Evolutionary conservation across 2,329 filamentous ascomycete species (phyloP).

Genomic region (Colletotrichum sp.): DNA sequence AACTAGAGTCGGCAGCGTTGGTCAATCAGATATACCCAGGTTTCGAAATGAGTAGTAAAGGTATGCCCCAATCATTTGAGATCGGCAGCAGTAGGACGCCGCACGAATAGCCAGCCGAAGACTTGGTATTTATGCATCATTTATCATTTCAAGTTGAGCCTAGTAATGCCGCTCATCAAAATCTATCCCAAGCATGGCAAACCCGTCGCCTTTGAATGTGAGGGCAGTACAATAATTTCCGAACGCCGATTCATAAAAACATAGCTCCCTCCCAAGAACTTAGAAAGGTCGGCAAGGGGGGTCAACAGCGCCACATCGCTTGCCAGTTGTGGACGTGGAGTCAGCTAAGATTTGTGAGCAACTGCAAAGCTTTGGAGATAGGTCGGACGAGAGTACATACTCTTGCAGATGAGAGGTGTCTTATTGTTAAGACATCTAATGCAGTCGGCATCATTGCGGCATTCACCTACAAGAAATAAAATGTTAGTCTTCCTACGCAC

Average conservation of each 20-base stretch:
- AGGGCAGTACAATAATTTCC: not conserved
- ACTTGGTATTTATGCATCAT: not conserved
- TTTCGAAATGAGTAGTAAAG: not conserved
- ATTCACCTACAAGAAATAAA: not conserved
- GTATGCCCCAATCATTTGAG: not conserved
- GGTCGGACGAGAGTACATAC: not conserved
- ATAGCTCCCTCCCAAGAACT: not conserved
- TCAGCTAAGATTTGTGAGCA: not conserved
- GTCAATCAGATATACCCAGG: not conserved
- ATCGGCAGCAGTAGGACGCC: not conserved
- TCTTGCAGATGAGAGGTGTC: constrained; percentile 1
- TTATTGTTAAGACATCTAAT: not conserved
- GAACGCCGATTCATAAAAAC: not conserved
- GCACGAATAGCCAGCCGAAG: not conserved
- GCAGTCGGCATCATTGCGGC: not conserved
- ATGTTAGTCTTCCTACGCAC: not conserved
- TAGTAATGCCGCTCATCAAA: not conserved
- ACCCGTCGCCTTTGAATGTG: not conserved
- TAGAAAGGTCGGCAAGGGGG: not conserved
- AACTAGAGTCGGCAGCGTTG: not conserved
- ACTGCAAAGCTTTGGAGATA: not conserved
- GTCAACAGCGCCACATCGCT: not conserved
- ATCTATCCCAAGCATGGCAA: not conserved
- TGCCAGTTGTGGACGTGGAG: not conserved
- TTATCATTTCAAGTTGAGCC: not conserved